These are phyloP conservation scores for Aspergillus indologenus DNA, from an alignment of 495 filamentous ascomycete species.

Conservation along the genomic window DNA sequence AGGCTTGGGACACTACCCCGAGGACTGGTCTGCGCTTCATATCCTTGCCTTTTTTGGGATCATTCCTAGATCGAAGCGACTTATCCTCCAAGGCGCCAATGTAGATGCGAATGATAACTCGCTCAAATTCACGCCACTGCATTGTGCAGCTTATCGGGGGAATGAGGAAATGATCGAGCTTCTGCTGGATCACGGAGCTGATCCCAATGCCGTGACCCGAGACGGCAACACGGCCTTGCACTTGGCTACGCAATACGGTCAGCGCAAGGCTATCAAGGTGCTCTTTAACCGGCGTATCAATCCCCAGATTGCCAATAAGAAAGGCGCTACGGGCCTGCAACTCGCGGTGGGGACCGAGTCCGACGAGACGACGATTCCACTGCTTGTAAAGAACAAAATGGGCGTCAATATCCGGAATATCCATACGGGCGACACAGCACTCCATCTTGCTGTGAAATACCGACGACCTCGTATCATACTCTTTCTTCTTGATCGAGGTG, in stretches of 20 bases:
- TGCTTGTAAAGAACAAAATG: slow-evolving; percentile 25
- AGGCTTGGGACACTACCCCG: slow-evolving; percentile 27
- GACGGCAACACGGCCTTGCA: slow-evolving; percentile 32
- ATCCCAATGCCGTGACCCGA: slow-evolving; percentile 22
- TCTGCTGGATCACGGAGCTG: slow-evolving; percentile 27
- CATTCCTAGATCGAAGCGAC: slow-evolving; percentile 22
- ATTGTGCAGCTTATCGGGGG: slow-evolving; percentile 38
- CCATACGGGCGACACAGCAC: slow-evolving; percentile 29
- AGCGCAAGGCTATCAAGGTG: slow-evolving; percentile 28
- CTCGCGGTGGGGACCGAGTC: slow-evolving; percentile 26
- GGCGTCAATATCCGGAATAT: slow-evolving; percentile 31
- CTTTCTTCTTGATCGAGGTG: slow-evolving; percentile 31
- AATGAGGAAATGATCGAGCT: slow-evolving; percentile 40
- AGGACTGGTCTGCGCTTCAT: slow-evolving; percentile 32
- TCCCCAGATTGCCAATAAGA: slow-evolving; percentile 16
- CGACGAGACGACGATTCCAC: slow-evolving; percentile 31
- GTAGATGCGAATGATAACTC: slow-evolving; percentile 26
- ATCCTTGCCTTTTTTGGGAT: slow-evolving; percentile 32
- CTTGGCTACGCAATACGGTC: slow-evolving; percentile 25
- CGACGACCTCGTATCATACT: slow-evolving; percentile 28
- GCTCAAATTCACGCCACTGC: slow-evolving; percentile 24
- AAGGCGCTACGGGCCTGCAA: slow-evolving; percentile 26
- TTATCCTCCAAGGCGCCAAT: slow-evolving; percentile 29
- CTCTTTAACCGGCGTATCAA: slow-evolving; percentile 23
- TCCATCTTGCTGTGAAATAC: slow-evolving; percentile 30